Conservation (phyloP, 2,329 filamentous ascomycete genomes). For the Ophiocordyceps robertsii region DNA sequence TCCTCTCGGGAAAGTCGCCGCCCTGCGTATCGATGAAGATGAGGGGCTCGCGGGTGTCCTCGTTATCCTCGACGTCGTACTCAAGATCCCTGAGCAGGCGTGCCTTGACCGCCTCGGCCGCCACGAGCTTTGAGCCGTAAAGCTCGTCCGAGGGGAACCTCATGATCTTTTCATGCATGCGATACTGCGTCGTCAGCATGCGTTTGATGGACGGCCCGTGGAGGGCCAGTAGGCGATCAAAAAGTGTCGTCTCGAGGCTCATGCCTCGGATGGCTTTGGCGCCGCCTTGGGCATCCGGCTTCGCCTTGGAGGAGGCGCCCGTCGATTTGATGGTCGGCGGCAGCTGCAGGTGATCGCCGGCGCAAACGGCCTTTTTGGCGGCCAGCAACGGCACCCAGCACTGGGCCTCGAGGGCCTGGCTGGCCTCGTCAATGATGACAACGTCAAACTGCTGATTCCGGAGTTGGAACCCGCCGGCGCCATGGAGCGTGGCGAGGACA, state of each 20-base stretch:
- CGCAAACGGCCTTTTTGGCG: constrained; percentile 75
- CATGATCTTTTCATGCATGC: constrained; percentile 97
- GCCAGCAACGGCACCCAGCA: constrained; percentile 86
- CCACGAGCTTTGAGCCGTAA: constrained; percentile 70
- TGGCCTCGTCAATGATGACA: constrained; percentile 91
- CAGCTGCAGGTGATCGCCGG: constrained; percentile 87
- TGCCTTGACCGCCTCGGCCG: constrained; percentile 63
- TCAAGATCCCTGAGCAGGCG: constrained; percentile 65
- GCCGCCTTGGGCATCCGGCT: constrained; percentile 22
- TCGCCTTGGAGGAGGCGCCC: constrained; percentile 31
- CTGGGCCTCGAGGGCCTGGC: constrained; percentile 88
- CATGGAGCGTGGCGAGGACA: constrained; percentile 84
- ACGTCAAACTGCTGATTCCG: constrained; percentile 76
- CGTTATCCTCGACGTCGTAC: constrained; percentile 64
- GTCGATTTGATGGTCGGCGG: constrained; percentile 87
- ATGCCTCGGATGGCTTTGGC: constrained; percentile 33
- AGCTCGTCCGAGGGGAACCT: constrained; percentile 79
- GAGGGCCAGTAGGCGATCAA: constrained; percentile 71
- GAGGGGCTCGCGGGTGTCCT: constrained; percentile 77
- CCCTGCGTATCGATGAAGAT: constrained; percentile 96
- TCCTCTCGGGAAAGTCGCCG: constrained; percentile 76
- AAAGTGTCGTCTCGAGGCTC: constrained; percentile 77
- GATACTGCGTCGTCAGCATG: constrained; percentile 94
- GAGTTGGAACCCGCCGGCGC: constrained; percentile 75
- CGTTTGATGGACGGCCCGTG: constrained; percentile 77